Evolutionary conservation across 1,284 basidiomycete species (phyloP).

Genomic region (Apiotrichum siamense): DNA sequence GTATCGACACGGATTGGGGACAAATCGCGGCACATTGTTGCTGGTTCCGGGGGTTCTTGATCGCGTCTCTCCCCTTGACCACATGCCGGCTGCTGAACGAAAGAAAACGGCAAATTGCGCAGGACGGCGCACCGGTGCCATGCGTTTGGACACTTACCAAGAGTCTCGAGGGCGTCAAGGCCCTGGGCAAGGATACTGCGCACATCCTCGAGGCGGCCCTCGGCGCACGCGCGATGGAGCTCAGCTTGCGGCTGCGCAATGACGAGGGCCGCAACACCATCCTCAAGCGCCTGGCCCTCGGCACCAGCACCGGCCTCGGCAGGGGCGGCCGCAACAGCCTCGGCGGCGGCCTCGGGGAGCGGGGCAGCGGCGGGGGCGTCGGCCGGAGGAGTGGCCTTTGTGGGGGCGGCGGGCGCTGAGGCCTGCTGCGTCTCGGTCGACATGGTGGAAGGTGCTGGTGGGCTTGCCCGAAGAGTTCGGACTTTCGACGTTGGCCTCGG

Average conservation of each 20-base stretch:
- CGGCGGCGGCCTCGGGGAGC: not conserved
- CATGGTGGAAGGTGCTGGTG: not conserved
- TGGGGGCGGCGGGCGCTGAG: not conserved
- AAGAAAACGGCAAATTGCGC: not conserved
- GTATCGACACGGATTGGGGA: no score
- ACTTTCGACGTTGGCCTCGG: not conserved
- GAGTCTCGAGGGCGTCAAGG: constrained; percentile 35
- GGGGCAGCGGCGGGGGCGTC: not conserved
- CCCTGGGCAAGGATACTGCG: constrained; percentile 32
- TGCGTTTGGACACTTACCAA: constrained; percentile 31
- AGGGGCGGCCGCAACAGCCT: not conserved
- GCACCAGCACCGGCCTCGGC: not conserved
- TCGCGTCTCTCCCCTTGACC: not conserved
- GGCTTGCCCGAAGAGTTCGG: no score
- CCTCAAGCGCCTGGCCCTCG: constrained; percentile 3
- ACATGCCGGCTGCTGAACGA: not conserved
- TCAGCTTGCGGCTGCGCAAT: constrained; percentile 17
- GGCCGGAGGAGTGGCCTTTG: not conserved
- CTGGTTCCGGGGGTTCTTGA: no score
- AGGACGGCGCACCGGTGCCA: not conserved
- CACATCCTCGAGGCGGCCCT: constrained; percentile 39
- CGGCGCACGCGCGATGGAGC: constrained; percentile 38
- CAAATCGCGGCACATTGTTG: no score
- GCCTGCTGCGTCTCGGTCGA: constrained; percentile 4
- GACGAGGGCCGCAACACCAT: constrained; percentile 12